Evolutionary conservation across 2,329 filamentous ascomycete genomes (phyloP).

Genomic region (Paracorniculantispora psalliotae): DNA sequence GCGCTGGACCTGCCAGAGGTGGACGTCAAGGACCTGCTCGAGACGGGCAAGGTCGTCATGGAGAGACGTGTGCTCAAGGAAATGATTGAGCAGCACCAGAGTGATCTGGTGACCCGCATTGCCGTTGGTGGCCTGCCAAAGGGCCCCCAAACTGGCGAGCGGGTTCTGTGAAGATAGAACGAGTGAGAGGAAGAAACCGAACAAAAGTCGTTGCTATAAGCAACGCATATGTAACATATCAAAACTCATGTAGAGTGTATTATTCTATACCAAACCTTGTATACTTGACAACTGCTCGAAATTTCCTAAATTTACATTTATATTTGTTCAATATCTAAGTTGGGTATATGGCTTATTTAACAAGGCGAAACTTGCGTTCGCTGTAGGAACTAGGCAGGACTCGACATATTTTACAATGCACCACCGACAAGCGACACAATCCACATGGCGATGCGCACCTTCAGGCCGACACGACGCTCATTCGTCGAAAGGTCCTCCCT

Average conservation of each 20-base stretch:
- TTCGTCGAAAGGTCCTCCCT: conserved; percentile 73
- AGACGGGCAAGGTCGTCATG: conserved; percentile 78
- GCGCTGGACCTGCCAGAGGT: conserved; percentile 71
- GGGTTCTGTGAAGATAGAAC: conserved; percentile 25
- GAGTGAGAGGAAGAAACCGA: not conserved
- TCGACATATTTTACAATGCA: conserved; percentile 56
- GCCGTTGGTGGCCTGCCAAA: conserved; percentile 36
- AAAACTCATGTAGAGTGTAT: conserved; percentile 10
- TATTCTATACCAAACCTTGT: conserved; percentile 5
- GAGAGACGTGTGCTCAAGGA: conserved; percentile 74
- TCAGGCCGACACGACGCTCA: conserved; percentile 78
- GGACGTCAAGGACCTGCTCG: conserved; percentile 91
- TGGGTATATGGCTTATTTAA: not conserved
- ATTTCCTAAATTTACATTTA: not conserved
- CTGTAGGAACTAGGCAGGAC: not conserved
- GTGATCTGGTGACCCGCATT: conserved; percentile 53
- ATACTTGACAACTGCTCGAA: not conserved
- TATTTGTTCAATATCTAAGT: not conserved
- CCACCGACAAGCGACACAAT: conserved; percentile 82
- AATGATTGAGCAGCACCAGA: conserved; percentile 69
- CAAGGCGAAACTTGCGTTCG: not conserved
- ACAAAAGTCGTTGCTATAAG: not conserved
- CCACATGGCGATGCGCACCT: conserved; percentile 90
- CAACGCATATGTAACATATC: conserved; percentile 6
- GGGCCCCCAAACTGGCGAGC: conserved; percentile 34